phyloP scores from a whole-genome alignment of 305 asterid species.

The Andrographis paniculata region DNA sequence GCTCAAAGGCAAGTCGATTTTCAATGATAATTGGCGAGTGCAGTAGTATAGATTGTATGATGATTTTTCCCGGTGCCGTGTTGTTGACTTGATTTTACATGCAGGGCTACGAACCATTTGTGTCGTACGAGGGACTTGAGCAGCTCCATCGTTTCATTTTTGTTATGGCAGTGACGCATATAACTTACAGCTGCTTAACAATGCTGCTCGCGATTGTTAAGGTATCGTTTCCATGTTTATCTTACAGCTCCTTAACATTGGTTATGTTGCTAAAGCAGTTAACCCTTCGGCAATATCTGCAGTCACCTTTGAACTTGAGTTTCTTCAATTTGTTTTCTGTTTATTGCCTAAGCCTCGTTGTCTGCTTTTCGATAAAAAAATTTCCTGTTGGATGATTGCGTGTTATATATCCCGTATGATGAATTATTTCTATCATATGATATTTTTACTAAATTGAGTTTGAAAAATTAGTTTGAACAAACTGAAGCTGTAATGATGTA shows the following conservation, averaged over 20 bases:
- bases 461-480: not conserved
- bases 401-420: no score
- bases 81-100: slow-evolving; percentile 2
- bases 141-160: slow-evolving; percentile 98
- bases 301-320: no score
- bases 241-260: slow-evolving; percentile 2
- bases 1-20: slow-evolving; percentile 53
- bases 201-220: slow-evolving; percentile 94
- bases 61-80: not conserved
- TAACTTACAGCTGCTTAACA: slow-evolving; percentile 94
- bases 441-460: no score
- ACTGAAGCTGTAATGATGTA: no score
- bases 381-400: not conserved
- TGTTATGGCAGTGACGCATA: slow-evolving; percentile 93
- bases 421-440: not conserved
- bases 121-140: slow-evolving; percentile 98
- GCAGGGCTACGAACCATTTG: slow-evolving; percentile 89
- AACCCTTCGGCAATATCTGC: no score
- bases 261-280: not conserved
- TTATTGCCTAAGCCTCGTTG: no score
- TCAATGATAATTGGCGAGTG: slow-evolving; percentile 9
- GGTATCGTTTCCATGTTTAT: slow-evolving; percentile 33
- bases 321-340: no score
- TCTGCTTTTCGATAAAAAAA: no score
- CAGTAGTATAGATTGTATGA: not conserved